Conservation (phyloP, 148 eudicot species). For the Pharnaceum exiguum region DNA sequence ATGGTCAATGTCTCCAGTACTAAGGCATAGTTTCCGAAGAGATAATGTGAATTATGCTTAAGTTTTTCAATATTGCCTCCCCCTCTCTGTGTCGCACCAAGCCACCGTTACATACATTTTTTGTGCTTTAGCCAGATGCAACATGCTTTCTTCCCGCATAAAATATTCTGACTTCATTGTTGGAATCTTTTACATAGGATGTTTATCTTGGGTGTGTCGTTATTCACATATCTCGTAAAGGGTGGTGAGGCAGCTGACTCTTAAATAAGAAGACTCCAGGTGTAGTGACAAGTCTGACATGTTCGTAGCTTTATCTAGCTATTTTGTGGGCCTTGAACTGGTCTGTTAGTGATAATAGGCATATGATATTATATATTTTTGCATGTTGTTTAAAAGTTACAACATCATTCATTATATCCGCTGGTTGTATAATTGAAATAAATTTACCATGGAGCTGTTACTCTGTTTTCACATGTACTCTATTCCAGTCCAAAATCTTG, state of each 20-base stretch:
- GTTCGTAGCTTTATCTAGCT: conserved; percentile 26
- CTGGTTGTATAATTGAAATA: not conserved
- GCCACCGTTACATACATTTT: too few species aligned
- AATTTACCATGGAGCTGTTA: too few species aligned
- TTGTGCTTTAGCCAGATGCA: conserved; percentile 18
- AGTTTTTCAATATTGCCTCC: too few species aligned
- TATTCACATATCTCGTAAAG: conserved; percentile 46
- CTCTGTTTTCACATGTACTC: too few species aligned
- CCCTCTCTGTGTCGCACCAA: too few species aligned
- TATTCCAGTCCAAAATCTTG: too few species aligned
- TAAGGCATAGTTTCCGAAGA: too few species aligned
- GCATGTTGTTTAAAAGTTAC: conserved; percentile 11
- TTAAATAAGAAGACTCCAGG: conserved; percentile 47
- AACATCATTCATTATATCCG: conserved; percentile 1
- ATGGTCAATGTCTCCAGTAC: too few species aligned
- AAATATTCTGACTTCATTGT: conserved; percentile 38
- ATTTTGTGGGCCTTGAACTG: conserved; percentile 25
- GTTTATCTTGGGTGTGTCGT: conserved; percentile 54
- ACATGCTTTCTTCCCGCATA: conserved; percentile 8
- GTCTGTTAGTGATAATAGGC: conserved; percentile 17
- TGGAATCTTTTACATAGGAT: conserved; percentile 56
- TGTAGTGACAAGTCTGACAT: conserved; percentile 45
- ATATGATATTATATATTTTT: conserved; percentile 12
- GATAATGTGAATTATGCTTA: too few species aligned
- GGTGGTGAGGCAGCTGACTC: conserved; percentile 57